These are phyloP conservation scores for Pichia deserticola DNA, from an alignment of 805 yeast species.

Conservation along the genomic window DNA sequence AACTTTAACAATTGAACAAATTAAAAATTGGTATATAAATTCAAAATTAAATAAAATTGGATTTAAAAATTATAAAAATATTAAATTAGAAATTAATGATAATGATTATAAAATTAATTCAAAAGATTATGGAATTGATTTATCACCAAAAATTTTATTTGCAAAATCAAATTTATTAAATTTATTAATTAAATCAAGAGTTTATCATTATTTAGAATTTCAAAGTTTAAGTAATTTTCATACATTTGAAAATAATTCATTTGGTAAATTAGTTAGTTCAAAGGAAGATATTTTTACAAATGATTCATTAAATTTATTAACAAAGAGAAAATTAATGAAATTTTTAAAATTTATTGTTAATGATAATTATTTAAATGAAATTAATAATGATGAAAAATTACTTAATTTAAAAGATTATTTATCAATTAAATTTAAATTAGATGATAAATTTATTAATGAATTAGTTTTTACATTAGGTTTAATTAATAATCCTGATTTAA, in stretches of 20 bases:
- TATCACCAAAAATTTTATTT: constrained; percentile 80
- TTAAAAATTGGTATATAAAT: constrained; percentile 71
- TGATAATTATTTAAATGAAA: constrained; percentile 44
- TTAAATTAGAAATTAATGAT: constrained; percentile 73
- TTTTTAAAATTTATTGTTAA: constrained; percentile 80
- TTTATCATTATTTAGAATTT: constrained; percentile 86
- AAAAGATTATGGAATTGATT: constrained; percentile 78
- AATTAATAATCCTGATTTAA: constrained; percentile 50
- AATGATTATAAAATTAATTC: constrained; percentile 44
- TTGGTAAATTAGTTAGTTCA: constrained; percentile 77
- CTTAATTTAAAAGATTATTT: constrained; percentile 56
- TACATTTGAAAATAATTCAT: constrained; percentile 86
- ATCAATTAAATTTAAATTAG: constrained; percentile 58
- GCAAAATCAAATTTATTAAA: constrained; percentile 84
- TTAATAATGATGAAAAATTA: constrained; percentile 39
- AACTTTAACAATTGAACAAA: constrained; percentile 78
- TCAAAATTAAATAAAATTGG: constrained; percentile 43
- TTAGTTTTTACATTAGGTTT: constrained; percentile 82
- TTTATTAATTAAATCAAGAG: constrained; percentile 74
- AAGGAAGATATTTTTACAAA: constrained; percentile 93
- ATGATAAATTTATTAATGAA: constrained; percentile 70
- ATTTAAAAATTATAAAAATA: constrained; percentile 40
- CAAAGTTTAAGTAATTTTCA: constrained; percentile 85
- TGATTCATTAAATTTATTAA: constrained; percentile 62
- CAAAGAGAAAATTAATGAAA: constrained; percentile 84